Conservation (phyloP, 768 basidiomycete genomes). For the Tulasnella sp. region DNA sequence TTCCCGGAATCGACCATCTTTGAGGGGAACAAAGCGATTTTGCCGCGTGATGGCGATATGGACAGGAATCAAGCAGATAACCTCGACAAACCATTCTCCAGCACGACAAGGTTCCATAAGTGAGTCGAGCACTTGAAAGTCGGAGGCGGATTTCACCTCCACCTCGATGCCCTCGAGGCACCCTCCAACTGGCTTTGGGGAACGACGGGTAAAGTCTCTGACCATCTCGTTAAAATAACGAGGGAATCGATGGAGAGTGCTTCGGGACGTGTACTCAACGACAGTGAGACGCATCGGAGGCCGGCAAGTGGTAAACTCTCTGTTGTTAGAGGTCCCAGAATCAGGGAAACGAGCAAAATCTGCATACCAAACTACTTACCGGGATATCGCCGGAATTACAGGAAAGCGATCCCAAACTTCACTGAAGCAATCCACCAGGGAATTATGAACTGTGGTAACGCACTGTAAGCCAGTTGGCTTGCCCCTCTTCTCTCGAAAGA, state of each 20-base stretch:
- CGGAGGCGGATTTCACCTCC: too few species aligned
- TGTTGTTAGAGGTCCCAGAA: neutral
- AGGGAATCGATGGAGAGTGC: slow-evolving; percentile 34
- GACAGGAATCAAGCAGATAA: slow-evolving; percentile 61
- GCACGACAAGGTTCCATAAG: slow-evolving; percentile 39
- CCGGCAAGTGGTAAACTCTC: slow-evolving; percentile 33
- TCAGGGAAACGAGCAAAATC: neutral
- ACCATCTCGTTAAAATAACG: slow-evolving; percentile 17
- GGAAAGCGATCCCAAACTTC: slow-evolving; percentile 24
- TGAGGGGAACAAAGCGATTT: slow-evolving; percentile 58
- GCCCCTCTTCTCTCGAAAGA: slow-evolving; percentile 45
- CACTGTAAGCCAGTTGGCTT: too few species aligned
- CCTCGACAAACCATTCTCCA: slow-evolving; percentile 60
- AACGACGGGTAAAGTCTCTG: neutral
- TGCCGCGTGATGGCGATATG: slow-evolving; percentile 57
- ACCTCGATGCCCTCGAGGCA: neutral
- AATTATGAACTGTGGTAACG: neutral
- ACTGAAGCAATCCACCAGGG: slow-evolving; percentile 8
- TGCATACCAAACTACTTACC: neutral
- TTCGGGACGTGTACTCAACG: slow-evolving; percentile 28
- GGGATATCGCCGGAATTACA: slow-evolving; percentile 2
- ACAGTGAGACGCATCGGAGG: slow-evolving; percentile 32
- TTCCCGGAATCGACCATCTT: slow-evolving; percentile 51
- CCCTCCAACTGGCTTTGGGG: slow-evolving; percentile 13
- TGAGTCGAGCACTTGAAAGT: neutral